Base-by-base conservation (phyloP, 441 rosid genomes). In the Jatropha multifida region DNA sequence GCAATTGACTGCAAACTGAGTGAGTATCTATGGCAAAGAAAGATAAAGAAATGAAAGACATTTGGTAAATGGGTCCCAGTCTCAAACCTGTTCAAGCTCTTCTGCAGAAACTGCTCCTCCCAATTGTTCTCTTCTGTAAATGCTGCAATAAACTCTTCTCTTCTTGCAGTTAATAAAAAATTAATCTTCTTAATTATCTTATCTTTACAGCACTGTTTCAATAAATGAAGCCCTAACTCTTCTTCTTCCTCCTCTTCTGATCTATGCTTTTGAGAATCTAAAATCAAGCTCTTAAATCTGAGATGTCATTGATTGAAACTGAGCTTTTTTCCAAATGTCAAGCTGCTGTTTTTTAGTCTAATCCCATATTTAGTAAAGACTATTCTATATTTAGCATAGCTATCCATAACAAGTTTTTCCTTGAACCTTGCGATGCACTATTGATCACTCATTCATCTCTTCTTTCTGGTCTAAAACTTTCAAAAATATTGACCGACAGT, bases 361-460 rank as follows among this genome's bases (percentile, higher is more conserved):
- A 61, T 38, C 27, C 26, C 18, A 51, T 48, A 13, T 68, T 68
- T 69, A 69, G 72, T 18, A 51, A 10, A 42, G 9, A 41, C 7
- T 40, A 5, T 63, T 38, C 61, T 32, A 51, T 52, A 69, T 51
- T 55, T 38, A 52, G 61, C 46, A 18, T 18, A 51, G 17, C 27
- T 15, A 6, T 49, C 26, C 58, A 18, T 37, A 46, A 18, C 59
- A 49, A 26, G 32, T 5, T 14, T 56, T 49, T 68, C 41, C 38
- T 5, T 42, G 58, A 26, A 26, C 17, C 55, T 66, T 2, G 11
- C 18, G 20, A n/a, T 13, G 20, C 71, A 48, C 38, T 23, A 23
- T 14, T 41, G 58, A 68, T 46, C 71, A 52, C 54, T 68, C 71
- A 26, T 68, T 68, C 41, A 68, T 66, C 54, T 66, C 51, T 10